Evolutionary conservation across 495 filamentous ascomycete genomes (phyloP).

Genomic region (Stereocaulon alpinum): DNA sequence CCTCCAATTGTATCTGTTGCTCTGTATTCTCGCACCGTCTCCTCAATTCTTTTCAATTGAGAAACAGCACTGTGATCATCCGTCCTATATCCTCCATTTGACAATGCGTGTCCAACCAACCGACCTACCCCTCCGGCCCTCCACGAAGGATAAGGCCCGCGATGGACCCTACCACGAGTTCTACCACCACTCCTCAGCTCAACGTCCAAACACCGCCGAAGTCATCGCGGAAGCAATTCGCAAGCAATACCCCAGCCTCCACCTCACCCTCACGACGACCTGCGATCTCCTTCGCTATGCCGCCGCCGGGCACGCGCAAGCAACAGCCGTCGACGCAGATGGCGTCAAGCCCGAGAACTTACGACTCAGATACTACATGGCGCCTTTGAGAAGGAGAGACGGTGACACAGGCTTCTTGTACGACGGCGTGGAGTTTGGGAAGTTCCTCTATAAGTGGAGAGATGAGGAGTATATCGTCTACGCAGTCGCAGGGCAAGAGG

Average conservation of each 20-base stretch:
- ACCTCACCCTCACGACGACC: slow-evolving; percentile 11
- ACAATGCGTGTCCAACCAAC: background rate
- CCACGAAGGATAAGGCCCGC: background rate
- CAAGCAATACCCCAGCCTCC: slow-evolving; percentile 15
- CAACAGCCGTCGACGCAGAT: slow-evolving; percentile 6
- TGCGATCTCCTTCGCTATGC: slow-evolving; percentile 19
- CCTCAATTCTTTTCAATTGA: background rate
- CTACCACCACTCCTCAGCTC: slow-evolving; percentile 10
- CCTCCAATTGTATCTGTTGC: background rate
- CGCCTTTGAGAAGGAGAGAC: background rate
- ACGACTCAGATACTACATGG: slow-evolving; percentile 1
- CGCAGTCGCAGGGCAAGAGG: slow-evolving; percentile 6
- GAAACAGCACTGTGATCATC: background rate
- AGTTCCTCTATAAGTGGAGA: slow-evolving; percentile 16
- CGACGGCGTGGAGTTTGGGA: slow-evolving; percentile 7
- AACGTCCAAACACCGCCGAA: slow-evolving; percentile 9
- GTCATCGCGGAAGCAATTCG: slow-evolving; percentile 14
- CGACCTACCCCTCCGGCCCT: background rate
- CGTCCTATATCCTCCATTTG: background rate
- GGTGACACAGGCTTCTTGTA: slow-evolving; percentile 17
- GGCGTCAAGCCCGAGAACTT: background rate
- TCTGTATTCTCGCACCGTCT: background rate
- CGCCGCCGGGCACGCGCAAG: slow-evolving; percentile 14
- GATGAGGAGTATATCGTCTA: slow-evolving; percentile 14
- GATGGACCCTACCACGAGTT: slow-evolving; percentile 13